Evolutionary conservation across 306 rosid genomes (phyloP).

Genomic region (Hippophae rhamnoides): DNA sequence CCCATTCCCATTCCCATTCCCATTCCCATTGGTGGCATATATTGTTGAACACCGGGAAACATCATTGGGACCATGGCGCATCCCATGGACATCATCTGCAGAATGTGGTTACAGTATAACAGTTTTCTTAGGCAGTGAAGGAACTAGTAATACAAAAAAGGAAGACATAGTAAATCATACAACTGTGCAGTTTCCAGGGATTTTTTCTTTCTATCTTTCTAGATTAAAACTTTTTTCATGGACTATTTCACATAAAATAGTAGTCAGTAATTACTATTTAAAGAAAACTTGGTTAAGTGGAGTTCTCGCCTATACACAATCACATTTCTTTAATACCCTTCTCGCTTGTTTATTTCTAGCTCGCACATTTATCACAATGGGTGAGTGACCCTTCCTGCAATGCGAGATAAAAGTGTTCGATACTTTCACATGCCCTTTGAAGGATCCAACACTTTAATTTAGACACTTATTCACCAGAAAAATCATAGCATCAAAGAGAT

Average conservation of each 20-base stretch:
- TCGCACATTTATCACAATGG: too few relatives aligned
- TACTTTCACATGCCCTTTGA: too few relatives aligned
- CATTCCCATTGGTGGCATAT: slow-evolving; percentile 63
- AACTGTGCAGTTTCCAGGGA: background rate
- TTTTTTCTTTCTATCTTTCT: background rate
- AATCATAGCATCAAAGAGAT: too few relatives aligned
- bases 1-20: slow-evolving; percentile 61
- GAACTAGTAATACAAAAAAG: background rate
- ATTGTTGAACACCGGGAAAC: slow-evolving; percentile 65
- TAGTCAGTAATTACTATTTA: background rate
- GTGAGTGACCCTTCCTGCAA: too few relatives aligned
- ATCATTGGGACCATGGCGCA: slow-evolving; percentile 79
- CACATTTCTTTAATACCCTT: too few relatives aligned
- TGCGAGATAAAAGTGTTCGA: too few relatives aligned
- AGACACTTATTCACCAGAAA: too few relatives aligned
- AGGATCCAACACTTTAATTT: too few relatives aligned
- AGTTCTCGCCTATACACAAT: too few relatives aligned
- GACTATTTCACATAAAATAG: background rate
- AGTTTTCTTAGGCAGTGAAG: slow-evolving; percentile 17
- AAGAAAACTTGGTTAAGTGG: background rate
- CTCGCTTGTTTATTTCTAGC: too few relatives aligned
- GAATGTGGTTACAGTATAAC: slow-evolving; percentile 12
- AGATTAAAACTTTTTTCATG: background rate
- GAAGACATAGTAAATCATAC: background rate
- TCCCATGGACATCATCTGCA: slow-evolving; percentile 94